phyloP scores from a whole-genome alignment of 176 grass and related monocot species.

The Otatea glauca region DNA sequence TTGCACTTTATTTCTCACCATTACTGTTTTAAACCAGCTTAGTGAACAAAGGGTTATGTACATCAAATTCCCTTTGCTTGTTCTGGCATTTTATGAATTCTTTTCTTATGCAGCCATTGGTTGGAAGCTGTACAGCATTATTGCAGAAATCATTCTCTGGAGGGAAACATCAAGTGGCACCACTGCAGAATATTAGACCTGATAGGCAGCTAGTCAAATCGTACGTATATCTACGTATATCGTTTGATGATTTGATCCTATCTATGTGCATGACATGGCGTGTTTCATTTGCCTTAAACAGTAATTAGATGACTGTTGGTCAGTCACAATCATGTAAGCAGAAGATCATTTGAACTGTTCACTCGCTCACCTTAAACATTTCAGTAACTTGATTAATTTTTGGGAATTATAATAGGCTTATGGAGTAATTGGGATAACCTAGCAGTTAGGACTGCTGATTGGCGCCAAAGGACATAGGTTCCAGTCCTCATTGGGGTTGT shows the following conservation, averaged over 20 bases:
- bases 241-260: neutral
- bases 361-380: neutral
- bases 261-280: neutral
- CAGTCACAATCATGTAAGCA: conserved; percentile 12
- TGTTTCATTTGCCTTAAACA: neutral
- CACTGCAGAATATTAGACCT: conserved; percentile 28
- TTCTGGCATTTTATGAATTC: neutral
- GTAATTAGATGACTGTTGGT: neutral
- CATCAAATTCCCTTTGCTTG: conserved; percentile 1
- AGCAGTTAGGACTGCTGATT: neutral
- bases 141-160: conserved; percentile 32
- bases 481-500: neutral
- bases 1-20: conserved; percentile 20
- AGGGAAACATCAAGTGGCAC: conserved; percentile 39
- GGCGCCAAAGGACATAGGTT: conserved; percentile 7
- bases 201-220: conserved; percentile 48
- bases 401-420: neutral
- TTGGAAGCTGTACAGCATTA: conserved; percentile 43
- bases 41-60: conserved; percentile 10
- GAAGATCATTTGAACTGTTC: conserved; percentile 4
- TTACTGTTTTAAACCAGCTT: conserved; percentile 16
- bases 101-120: conserved; percentile 31
- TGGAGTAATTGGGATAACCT: neutral
- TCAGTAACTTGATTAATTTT: neutral
- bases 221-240: conserved; percentile 59